Conservation (phyloP, 2,329 filamentous ascomycete species). For the Niveomyces coronatus region DNA sequence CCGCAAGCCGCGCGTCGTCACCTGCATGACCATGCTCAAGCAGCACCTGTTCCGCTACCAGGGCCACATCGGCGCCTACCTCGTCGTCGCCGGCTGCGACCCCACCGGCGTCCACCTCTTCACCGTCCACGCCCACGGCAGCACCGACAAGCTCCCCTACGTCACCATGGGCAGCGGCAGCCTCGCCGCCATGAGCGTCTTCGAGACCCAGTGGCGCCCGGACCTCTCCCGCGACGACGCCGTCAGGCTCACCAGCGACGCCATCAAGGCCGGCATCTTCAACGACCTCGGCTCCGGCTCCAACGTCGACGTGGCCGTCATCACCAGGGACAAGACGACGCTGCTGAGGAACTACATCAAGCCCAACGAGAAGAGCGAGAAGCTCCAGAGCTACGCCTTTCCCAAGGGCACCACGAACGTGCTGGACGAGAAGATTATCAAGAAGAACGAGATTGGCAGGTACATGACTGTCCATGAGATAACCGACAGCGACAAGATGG, state of each 20-base stretch:
- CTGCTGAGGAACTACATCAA: slow-evolving; percentile 86
- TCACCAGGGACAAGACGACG: slow-evolving; percentile 90
- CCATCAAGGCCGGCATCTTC: slow-evolving; percentile 94
- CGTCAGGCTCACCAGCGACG: slow-evolving; percentile 72
- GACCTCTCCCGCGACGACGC: slow-evolving; percentile 68
- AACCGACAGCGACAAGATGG: slow-evolving; percentile 60
- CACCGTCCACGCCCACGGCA: slow-evolving; percentile 96
- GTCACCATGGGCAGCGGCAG: slow-evolving; percentile 98
- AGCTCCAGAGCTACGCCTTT: slow-evolving; percentile 91
- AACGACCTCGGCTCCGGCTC: slow-evolving; percentile 96
- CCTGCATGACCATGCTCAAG: slow-evolving; percentile 99
- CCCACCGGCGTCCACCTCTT: slow-evolving; percentile 92
- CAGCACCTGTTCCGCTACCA: slow-evolving; percentile 99
- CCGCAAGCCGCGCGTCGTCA: slow-evolving; percentile 93
- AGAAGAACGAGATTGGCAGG: slow-evolving; percentile 84
- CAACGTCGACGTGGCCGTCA: slow-evolving; percentile 94
- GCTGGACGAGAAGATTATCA: slow-evolving; percentile 92
- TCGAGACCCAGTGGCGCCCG: slow-evolving; percentile 90
- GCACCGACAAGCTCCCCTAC: slow-evolving; percentile 96
- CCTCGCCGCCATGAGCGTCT: slow-evolving; percentile 93
- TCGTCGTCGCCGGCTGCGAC: slow-evolving; percentile 93
- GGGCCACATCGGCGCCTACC: slow-evolving; percentile 93
- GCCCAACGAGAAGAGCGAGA: slow-evolving; percentile 83
- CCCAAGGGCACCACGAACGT: slow-evolving; percentile 86
- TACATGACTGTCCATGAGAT: slow-evolving; percentile 89